These are phyloP conservation scores for Podospora comata DNA, from an alignment of 495 filamentous ascomycete species.

Conservation along the genomic window DNA sequence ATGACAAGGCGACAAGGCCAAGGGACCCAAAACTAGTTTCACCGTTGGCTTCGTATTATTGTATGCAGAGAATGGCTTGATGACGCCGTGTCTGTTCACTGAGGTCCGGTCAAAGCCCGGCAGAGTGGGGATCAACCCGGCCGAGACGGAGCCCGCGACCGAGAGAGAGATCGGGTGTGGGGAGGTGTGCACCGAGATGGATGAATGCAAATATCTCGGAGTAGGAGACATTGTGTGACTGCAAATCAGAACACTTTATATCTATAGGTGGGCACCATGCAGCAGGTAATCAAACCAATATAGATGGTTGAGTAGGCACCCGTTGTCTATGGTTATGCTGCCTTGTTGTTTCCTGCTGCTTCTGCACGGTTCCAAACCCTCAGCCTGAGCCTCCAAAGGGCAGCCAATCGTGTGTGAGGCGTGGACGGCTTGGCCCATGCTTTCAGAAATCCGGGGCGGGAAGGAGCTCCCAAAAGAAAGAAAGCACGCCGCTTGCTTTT, in stretches of 20 bases:
- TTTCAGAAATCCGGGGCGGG: constrained; percentile 9
- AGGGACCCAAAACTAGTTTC: not conserved
- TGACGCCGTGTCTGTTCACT: not conserved
- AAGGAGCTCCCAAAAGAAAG: not conserved
- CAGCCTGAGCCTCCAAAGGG: constrained; percentile 19
- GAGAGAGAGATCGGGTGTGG: not conserved
- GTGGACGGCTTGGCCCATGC: constrained; percentile 24
- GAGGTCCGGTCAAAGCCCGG: not conserved
- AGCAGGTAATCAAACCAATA: not conserved
- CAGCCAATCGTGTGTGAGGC: constrained; percentile 22
- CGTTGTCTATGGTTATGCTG: not conserved
- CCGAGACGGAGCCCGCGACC: constrained; percentile 13
- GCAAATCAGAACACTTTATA: not conserved
- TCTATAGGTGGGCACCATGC: not conserved
- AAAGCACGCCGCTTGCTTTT: not conserved
- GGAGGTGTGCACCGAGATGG: not conserved
- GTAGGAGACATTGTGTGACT: not conserved
- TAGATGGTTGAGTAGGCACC: not conserved
- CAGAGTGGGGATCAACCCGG: constrained; percentile 10
- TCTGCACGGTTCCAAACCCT: constrained; percentile 32
- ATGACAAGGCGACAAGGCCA: not conserved
- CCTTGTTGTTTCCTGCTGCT: constrained; percentile 21
- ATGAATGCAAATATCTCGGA: not conserved
- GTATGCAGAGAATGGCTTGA: not conserved
- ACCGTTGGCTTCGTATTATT: not conserved